These are phyloP conservation scores for Morella rubra DNA, from an alignment of 306 rosid species.

Conservation along the genomic window DNA sequence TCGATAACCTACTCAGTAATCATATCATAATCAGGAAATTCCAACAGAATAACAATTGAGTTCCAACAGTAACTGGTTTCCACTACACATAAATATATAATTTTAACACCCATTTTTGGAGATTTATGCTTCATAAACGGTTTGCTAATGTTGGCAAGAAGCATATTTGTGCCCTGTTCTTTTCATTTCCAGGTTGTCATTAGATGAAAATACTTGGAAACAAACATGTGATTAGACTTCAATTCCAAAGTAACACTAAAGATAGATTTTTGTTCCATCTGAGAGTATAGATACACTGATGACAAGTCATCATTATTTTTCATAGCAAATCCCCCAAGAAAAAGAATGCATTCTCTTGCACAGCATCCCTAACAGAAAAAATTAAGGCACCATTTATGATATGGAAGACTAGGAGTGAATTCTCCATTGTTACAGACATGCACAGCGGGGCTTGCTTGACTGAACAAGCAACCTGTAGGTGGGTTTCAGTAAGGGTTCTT, in stretches of 20 bases:
- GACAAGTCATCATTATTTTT: background rate
- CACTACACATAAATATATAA: background rate
- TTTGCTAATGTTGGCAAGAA: background rate
- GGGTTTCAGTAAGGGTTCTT: background rate
- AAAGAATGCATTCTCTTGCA: background rate
- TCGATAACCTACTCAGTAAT: conserved; percentile 34
- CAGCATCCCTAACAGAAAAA: background rate
- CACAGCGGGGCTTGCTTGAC: too few relatives aligned
- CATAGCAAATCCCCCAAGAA: background rate
- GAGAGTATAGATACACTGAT: background rate
- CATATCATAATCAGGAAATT: background rate
- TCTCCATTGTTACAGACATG: too few relatives aligned
- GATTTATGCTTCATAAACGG: background rate
- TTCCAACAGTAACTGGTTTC: background rate
- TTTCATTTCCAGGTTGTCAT: too few relatives aligned
- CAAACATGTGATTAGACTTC: background rate
- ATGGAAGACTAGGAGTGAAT: background rate
- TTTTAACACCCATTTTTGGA: background rate
- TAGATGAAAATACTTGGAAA: background rate
- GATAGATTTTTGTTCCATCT: background rate
- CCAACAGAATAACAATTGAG: background rate
- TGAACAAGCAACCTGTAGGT: background rate
- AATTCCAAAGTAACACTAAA: background rate
- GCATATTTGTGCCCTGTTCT: background rate
- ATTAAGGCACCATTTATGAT: background rate